Evolutionary conservation across 2,329 filamentous ascomycete genomes (phyloP), one percentile per base, ranked within the genome.

Genomic region (Diplodia sapinea): DNA sequence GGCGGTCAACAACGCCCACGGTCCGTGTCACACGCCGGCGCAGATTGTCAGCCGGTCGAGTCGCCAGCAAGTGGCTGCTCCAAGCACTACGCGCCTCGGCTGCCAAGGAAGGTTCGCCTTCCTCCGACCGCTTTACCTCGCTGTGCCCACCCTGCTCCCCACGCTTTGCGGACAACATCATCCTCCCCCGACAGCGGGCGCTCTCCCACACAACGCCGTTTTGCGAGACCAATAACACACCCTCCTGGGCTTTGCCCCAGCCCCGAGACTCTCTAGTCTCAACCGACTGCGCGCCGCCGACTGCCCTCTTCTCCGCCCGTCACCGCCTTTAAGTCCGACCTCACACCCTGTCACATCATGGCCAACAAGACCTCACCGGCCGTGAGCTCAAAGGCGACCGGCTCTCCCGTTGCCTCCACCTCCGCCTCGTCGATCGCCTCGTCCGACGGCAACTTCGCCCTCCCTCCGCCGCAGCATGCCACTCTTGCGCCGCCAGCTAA

Each of bases 371-470:
- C 68, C 68, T 73, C 70, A 62, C 72, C 75, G 54, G 71, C 74
- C 55, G 69, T 72, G 13, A 68, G 72, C 68, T 67, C 72, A 68
- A 76, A 75, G 72, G 70, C 76, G 29, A 68, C 68, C 54, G 72
- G 68, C 62, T 78, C 77, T 1, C 76, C 78, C 5, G 73, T 74
- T 3, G 74, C 75, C 47, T 76, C 78, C 8, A 71, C 72, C 62
- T 79, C 78, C 40, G 77, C 77, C 31, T 79, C 78, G 13, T 80
- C 79, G 33, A 68, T 79, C 40, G 74, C 77, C 67, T 79, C 78
- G 23, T 73, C 78, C 67, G 78, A 80, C 43, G 72, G 71, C 63
- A 72, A 73, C 69, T 73, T 73, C 33, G 70, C 74, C 33, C 73
- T 75, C 11, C 74, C 76, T 17, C 71, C 76, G 38, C 70, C 71